Conservation (phyloP, 345 rosid genomes). For the Citrus medica region DNA sequence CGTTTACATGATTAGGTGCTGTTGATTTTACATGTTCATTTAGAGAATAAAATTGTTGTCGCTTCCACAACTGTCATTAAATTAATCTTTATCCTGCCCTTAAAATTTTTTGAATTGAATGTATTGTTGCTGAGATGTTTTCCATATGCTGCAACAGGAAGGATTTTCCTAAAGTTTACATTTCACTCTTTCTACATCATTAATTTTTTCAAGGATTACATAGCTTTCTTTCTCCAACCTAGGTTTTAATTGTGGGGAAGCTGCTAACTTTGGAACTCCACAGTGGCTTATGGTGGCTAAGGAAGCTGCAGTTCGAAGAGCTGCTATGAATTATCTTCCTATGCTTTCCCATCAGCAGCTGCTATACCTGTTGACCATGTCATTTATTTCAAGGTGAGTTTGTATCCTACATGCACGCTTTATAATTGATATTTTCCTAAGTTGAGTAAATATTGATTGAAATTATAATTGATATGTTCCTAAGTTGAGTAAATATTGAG, state of each 20-base stretch:
- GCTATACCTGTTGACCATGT: conserved; percentile 94
- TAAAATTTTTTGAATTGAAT: background rate
- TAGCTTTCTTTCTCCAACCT: conserved; percentile 15
- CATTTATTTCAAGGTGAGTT: conserved; percentile 84
- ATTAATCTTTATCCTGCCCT: background rate
- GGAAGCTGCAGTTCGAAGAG: conserved; percentile 99
- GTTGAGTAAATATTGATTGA: background rate
- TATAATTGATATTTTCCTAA: background rate
- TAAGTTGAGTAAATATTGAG: background rate
- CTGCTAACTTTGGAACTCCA: conserved; percentile 98
- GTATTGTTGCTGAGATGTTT: background rate
- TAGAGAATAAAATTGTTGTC: background rate
- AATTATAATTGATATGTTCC: background rate
- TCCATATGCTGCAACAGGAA: background rate
- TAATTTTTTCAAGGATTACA: conserved; percentile 1
- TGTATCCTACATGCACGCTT: conserved; percentile 3
- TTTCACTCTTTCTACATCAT: conserved; percentile 1
- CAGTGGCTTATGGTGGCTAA: conserved; percentile 95
- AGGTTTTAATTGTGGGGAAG: conserved; percentile 99
- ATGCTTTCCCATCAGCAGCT: conserved; percentile 99
- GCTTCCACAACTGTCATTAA: background rate
- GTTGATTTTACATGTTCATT: background rate
- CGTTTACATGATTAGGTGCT: background rate
- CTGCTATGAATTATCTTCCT: conserved; percentile 99
- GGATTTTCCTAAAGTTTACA: background rate